phyloP scores from a whole-genome alignment of 371 early-diverging fungal genomes.

The Umbelopsis sp. region DNA sequence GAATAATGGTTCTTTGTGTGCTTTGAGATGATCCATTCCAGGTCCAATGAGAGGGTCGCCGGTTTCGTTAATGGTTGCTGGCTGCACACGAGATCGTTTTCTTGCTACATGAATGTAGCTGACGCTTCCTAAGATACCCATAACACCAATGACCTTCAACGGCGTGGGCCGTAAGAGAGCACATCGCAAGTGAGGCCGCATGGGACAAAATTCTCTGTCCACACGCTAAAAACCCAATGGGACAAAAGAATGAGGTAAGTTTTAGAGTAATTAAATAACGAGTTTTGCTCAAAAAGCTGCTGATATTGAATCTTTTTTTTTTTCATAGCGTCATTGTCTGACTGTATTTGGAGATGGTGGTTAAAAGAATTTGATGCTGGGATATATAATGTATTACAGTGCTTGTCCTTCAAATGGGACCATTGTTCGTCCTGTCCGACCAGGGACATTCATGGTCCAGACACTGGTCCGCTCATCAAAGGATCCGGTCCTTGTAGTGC shows the following conservation, averaged over 20 bases:
- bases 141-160: conserved; percentile 2
- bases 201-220: not conserved
- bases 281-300: too few relatives aligned
- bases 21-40: not conserved
- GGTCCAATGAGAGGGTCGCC: conserved; percentile 14
- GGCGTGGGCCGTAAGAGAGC: not conserved
- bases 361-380: too few relatives aligned
- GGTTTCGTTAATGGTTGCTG: not conserved
- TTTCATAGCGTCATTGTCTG: too few relatives aligned
- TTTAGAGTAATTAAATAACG: too few relatives aligned
- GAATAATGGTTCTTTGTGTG: conserved; percentile 38
- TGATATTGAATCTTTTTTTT: too few relatives aligned
- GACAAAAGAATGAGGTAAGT: too few relatives aligned
- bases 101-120: not conserved
- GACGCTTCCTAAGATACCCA: not conserved
- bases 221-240: too few relatives aligned
- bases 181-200: not conserved
- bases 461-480: conserved; percentile 13
- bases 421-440: conserved; percentile 1
- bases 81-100: not conserved
- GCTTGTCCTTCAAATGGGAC: conserved; percentile 8
- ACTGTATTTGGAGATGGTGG: too few relatives aligned
- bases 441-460: conserved; percentile 17
- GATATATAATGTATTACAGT: not conserved
- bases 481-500: not conserved